Evolutionary conservation across 2,329 filamentous ascomycete species (phyloP).

Genomic region (Nemania serpens): DNA sequence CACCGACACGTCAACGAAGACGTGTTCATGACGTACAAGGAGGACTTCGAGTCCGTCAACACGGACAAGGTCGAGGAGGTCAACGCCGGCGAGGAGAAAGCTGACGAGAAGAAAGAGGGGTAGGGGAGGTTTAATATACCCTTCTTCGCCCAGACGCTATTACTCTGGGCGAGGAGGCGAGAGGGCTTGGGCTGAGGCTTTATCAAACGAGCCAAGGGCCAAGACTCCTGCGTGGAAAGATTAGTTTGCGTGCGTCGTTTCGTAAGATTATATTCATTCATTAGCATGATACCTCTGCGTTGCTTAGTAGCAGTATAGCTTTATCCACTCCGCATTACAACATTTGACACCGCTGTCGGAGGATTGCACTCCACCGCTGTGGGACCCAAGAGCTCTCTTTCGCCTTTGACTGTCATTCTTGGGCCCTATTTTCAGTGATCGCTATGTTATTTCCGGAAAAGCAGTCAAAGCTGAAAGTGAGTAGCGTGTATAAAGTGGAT

Average conservation of each 20-base stretch:
- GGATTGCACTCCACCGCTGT: background rate
- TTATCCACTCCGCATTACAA: background rate
- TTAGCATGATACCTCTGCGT: background rate
- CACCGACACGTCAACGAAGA: constrained; percentile 54
- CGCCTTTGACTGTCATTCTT: too few relatives aligned
- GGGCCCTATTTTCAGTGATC: too few relatives aligned
- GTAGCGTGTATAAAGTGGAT: too few relatives aligned
- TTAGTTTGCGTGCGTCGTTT: background rate
- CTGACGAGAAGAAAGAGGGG: constrained; percentile 23
- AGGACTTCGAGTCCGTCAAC: constrained; percentile 31
- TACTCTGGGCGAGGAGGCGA: background rate
- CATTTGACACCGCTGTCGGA: background rate
- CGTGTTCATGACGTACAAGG: constrained; percentile 46
- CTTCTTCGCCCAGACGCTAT: background rate
- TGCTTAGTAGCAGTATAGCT: background rate
- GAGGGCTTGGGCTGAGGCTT: background rate
- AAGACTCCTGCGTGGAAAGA: background rate
- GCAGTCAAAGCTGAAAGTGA: too few relatives aligned
- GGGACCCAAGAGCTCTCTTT: background rate
- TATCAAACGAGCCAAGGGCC: background rate
- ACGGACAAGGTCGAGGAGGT: constrained; percentile 9
- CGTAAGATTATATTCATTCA: background rate
- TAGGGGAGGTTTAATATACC: background rate
- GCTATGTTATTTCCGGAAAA: too few relatives aligned
- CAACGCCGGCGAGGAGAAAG: constrained; percentile 7